A percentile compares a stretch with the other conserved stretches of the same genome.
These are phyloP conservation scores for Malus hybrid DNA, from an alignment of 331 rosid species.

Conservation along the genomic window DNA sequence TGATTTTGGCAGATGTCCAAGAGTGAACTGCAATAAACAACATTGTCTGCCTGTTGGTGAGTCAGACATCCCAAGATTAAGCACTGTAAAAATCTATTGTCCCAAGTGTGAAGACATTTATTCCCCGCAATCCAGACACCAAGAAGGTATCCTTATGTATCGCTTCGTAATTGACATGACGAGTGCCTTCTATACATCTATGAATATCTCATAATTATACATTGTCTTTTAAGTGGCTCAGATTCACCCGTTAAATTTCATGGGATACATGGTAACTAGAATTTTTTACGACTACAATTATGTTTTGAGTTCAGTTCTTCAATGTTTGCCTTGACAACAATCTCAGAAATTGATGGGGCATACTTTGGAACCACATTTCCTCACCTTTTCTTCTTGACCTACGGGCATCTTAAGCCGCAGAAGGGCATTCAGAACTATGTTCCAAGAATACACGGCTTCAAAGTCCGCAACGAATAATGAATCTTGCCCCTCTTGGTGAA, in stretches of 20 bases:
- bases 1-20: slow-evolving; percentile 28
- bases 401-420: slow-evolving; percentile 23
- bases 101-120: slow-evolving; percentile 23
- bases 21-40: slow-evolving; percentile 20
- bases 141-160: slow-evolving; percentile 17
- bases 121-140: slow-evolving; percentile 18
- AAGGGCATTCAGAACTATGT: slow-evolving; percentile 8
- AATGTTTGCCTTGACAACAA: slow-evolving; percentile 1
- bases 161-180: not conserved
- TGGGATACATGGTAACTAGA: not conserved
- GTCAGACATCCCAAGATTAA: slow-evolving; percentile 15
- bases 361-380: slow-evolving; percentile 30
- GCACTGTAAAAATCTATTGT: slow-evolving; percentile 21
- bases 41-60: slow-evolving; percentile 20
- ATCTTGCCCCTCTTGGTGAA: not conserved
- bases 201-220: too few relatives aligned
- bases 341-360: slow-evolving; percentile 22
- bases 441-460: slow-evolving; percentile 21
- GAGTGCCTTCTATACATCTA: not conserved
- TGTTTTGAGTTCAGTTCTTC: not conserved
- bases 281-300: too few relatives aligned
- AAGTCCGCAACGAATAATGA: slow-evolving; percentile 9
- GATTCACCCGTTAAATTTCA: not conserved
- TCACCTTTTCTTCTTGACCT: slow-evolving; percentile 18
- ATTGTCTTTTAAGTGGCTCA: not conserved